Base-by-base conservation (phyloP, 345 rosid species). In the Pistacia vera region DNA sequence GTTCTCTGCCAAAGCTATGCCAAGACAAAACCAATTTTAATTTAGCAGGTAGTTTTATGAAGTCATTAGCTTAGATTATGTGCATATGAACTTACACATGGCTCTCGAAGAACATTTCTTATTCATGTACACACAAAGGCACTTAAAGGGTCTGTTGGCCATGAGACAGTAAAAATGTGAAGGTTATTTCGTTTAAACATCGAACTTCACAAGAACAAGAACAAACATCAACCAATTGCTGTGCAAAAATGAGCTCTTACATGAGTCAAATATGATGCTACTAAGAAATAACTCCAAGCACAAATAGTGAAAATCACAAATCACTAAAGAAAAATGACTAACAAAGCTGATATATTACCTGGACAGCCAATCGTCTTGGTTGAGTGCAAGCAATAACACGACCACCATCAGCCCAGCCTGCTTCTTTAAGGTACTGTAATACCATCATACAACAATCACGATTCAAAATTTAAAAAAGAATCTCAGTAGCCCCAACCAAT, bases 331-430 rank as follows among this genome's bases (percentile, higher is more conserved):
- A 11, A 20, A 8, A 9, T 55, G 18, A 17, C 59, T 65, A 60
- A 22, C 25, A 62, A 38, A 51, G 66, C 60, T 44, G 25, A 49
- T 63, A 33, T 3, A 66, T 38, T 65, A 92, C 98, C 97, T 93
- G 98, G 70, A 96, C 97, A 79, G 99, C 99, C 74, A 92, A 85
- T 75, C 99, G 84, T 74, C 99, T 88, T 4, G 98, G 98, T 82
- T 96, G 99, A 18, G 97, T 96, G 79, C 99, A 96, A 79, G 97
- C 99, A 64, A 96, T 88, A 76, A 92, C 84, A 41, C 95, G 93
- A 10, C 98, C 99, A 66, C 95, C 94, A 81, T 92, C 97, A 52
- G 95, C 99, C 99, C 99, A 96, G 70, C 99, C 99, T 58, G 97
- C 99, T 85, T 96, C 99, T 83, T 88, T 93, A 65, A 93, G 95